Percentiles rank a stretch among this genome's conserved stretches.
Evolutionary conservation across 805 yeast species (phyloP).

Genomic region (Candida stauntonica): DNA sequence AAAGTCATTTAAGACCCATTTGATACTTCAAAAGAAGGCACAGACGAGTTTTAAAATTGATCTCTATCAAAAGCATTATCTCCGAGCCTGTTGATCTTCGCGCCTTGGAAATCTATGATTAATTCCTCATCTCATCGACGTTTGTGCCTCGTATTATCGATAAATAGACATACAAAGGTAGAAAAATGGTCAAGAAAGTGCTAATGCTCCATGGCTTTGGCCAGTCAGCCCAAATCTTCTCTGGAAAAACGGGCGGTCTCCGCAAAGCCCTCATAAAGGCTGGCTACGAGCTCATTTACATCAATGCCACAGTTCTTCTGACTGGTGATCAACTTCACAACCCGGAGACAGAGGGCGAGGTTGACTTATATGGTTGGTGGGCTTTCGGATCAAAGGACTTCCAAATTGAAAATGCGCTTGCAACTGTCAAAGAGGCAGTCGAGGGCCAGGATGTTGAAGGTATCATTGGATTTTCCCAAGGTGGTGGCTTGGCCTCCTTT

Average conservation of each 20-base stretch:
- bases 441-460: conserved; percentile 77
- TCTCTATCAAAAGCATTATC: too few species aligned
- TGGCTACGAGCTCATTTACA: conserved; percentile 66
- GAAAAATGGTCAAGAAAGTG: conserved; percentile 38
- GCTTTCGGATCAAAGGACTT: conserved; percentile 34
- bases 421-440: conserved; percentile 39
- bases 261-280: conserved; percentile 58
- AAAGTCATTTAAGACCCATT: too few species aligned
- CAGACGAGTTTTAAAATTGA: too few species aligned
- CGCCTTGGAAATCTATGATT: too few species aligned
- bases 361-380: conserved; percentile 66
- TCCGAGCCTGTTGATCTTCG: too few species aligned
- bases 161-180: not conserved
- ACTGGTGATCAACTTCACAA: conserved; percentile 65
- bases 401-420: conserved; percentile 34
- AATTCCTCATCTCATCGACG: too few species aligned
- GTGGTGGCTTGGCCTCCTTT: conserved; percentile 76
- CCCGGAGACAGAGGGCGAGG: conserved; percentile 25
- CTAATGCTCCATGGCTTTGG: conserved; percentile 88
- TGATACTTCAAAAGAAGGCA: too few species aligned
- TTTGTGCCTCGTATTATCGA: too few species aligned
- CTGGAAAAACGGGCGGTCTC: conserved; percentile 81
- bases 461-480: conserved; percentile 87
- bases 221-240: conserved; percentile 74
- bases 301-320: conserved; percentile 68